Evolutionary conservation across 768 basidiomycete species (phyloP), one percentile per base, ranked within the genome.

Genomic region (Cystoderma amianthinum): DNA sequence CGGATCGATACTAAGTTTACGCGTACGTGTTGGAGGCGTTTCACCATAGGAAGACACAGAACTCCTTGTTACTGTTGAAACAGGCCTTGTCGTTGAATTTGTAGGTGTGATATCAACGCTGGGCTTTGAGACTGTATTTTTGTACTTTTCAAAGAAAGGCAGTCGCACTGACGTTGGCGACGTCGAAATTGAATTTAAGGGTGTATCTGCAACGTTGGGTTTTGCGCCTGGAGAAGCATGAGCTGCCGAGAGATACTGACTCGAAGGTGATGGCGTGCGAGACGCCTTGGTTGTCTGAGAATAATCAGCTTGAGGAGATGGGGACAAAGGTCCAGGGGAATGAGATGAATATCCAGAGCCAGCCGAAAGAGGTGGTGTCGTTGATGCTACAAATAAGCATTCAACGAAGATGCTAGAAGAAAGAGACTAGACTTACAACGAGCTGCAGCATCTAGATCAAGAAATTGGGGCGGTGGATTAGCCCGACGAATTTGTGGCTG

Each of bases 81-180:
- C n/a, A 7, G 25, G 25, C 25, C 25, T 28, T 28, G 25, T 7
- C 7, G 25, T 28, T n/a, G 25, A 7, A 39, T 33, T 33, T 15
- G 54, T 45, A 15, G 41, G 42, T 16, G 41, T 36, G 22, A 39
- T n/a, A 16, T 25, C 38, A 12, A 53, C 58, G 44, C 56, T 50
- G 1, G 62, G 58, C n/a, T n/a, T n/a, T n/a, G n/a, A n/a, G 19
- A 56, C 19, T 32, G 57, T 61, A 48, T 64, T 62, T 48, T 71
- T 73, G 51, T 71, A 65, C 48, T 74, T 74, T 42, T 81, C 78
- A 47, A 82, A 72, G 55, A 83, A 74, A 6, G 76, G 73, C 45
- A 81, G 59, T 3, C 66, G 59, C 5, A 67, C 55, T 4, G 55
- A 55, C 32, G 56, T 42, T 40, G 34, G 36, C 24, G 4, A 39